Base-by-base conservation (phyloP, 139 green algal species). In the Asterochloris sp. region DNA sequence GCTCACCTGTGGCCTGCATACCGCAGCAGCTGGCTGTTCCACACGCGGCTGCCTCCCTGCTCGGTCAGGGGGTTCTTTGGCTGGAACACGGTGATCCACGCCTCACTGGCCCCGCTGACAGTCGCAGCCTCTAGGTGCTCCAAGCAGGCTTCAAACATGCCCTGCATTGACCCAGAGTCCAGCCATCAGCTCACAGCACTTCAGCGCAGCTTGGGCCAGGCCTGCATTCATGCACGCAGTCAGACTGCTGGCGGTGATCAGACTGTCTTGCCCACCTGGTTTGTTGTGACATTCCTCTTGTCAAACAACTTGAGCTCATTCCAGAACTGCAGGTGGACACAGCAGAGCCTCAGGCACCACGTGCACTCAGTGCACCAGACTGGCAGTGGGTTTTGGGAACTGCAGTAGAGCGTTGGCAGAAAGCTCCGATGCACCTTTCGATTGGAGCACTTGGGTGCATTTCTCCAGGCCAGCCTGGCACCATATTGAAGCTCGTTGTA, bases 1-100 rank as follows among this genome's bases (percentile, higher is more conserved):
- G 38, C 38, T 54, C 38, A 54, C 38, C 26, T 68, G 71, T 88
- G 84, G 28, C 75, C 83, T 11, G 73, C 38, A 28, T 80, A 88
- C 64, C 85, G 69, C 29, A 89, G 78, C 1, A 92, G 80, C 82
- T 92, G 88, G 54, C n/a, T 83, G 83, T 90, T 92, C 88, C 88
- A 92, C 15, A 90, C 75, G 28, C 88, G 79, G 16, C 87, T 80
- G 0, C 73, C 73, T 13, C 88, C 88, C 17, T 86, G 77, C 26
- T 80, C 12, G 17, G 66, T 88, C 21, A 82, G 83, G 11, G 84
- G 88, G 23, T 83, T 85, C 78, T 90, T 85, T 26, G 89, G 74
- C 24, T 69, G 69, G 62, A 89, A 90, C 54, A 78, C 78, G 11
- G 78, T 85, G 79, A 92, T 87, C 83, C 84, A 88, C 16, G 82